Conservation (phyloP, 2,329 filamentous ascomycete genomes). For the Immersiporthe knoxdaviesiana region DNA sequence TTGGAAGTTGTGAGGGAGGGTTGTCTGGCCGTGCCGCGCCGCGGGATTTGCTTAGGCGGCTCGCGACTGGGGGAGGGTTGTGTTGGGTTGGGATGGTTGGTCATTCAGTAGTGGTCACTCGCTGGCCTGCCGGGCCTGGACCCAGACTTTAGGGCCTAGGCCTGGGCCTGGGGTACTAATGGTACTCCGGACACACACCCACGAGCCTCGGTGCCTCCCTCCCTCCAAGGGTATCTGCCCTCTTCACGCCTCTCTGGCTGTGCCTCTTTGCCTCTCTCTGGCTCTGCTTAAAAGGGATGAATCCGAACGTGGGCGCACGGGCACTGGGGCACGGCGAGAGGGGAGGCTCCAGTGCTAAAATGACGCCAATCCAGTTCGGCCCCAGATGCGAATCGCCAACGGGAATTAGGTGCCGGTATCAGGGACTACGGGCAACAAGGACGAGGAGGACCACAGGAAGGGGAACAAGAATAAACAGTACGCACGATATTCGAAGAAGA, state of each 20-base stretch:
- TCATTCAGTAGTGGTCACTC: background rate
- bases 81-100: background rate
- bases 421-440: background rate
- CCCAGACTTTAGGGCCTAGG: background rate
- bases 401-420: background rate
- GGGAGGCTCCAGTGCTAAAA: constrained; percentile 12
- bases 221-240: background rate
- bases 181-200: background rate
- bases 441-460: background rate
- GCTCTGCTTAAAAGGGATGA: constrained; percentile 5
- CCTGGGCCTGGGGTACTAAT: constrained; percentile 1
- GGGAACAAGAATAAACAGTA: background rate
- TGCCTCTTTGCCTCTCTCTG: background rate
- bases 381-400: constrained; percentile 7
- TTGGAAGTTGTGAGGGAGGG: background rate
- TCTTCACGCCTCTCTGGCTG: background rate
- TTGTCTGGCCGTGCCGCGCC: constrained; percentile 8
- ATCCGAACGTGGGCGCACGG: background rate
- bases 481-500: background rate
- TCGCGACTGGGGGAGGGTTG: constrained; percentile 8
- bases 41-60: constrained; percentile 10
- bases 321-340: constrained; percentile 2
- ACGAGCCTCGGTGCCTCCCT: background rate
- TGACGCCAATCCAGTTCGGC: constrained; percentile 10
- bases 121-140: constrained; percentile 1